Conservation (phyloP, 139 green algal species). For the Picochlorum costavermella region DNA sequence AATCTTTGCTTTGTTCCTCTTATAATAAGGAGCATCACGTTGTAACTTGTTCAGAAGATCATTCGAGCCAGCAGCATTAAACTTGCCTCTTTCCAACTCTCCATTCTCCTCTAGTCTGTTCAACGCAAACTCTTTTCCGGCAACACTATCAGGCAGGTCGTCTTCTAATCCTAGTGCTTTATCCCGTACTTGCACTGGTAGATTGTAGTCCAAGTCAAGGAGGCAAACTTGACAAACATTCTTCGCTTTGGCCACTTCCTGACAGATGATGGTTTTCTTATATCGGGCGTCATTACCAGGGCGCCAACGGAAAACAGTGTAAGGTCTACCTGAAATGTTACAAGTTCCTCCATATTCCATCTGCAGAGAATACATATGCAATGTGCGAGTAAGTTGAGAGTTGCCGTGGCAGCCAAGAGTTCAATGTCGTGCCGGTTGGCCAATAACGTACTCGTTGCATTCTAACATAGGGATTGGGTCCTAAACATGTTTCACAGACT, state of each 20-base stretch:
- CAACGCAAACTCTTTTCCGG: constrained; percentile 82
- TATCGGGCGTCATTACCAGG: constrained; percentile 79
- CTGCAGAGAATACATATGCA: constrained; percentile 28
- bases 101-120: constrained; percentile 43
- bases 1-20: constrained; percentile 85
- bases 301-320: constrained; percentile 86
- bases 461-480: constrained; percentile 94
- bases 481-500: constrained; percentile 93
- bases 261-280: constrained; percentile 99
- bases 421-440: neutral
- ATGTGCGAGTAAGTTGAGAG: neutral
- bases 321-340: constrained; percentile 84
- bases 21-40: constrained; percentile 92
- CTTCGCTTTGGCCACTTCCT: constrained; percentile 96
- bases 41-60: constrained; percentile 75
- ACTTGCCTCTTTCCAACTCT: constrained; percentile 26
- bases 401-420: neutral
- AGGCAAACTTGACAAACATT: constrained; percentile 99
- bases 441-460: constrained; percentile 79
- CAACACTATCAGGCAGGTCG: constrained; percentile 70
- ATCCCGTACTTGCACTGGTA: constrained; percentile 87
- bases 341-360: constrained; percentile 79
- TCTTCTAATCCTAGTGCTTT: constrained; percentile 71
- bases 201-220: constrained; percentile 91
- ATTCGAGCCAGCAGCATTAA: constrained; percentile 27